Base-by-base conservation (phyloP, 805 yeast genomes). In the Wickerhamomyces rabaulensis region DNA sequence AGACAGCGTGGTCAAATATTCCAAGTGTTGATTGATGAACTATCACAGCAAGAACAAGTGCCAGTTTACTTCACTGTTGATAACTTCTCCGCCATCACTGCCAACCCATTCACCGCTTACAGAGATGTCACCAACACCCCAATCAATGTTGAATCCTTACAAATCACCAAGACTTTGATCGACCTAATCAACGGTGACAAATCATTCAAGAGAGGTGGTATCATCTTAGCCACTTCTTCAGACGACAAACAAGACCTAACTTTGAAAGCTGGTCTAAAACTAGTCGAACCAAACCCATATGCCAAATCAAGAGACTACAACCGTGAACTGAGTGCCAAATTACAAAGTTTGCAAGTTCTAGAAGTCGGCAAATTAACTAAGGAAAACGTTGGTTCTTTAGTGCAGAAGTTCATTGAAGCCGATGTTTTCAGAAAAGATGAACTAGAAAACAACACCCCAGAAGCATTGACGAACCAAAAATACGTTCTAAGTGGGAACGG, bases 61-160 rank as follows among this genome's bases (percentile, higher is more conserved):
- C 91, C 92, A 6, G 83, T 84, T 9, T 69, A 78, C 43, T 70
- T 88, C 39, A 74, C 95, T 3, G 73, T 89, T 39, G 97, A 90
- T 63, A 82, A 86, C 59, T 74, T 88, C 59, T 81, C 87, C 49
- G 79, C 82, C 3, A 65, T 87, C 47, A 62, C 80, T 12, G 75
- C 80, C 35, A 57, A 66, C 26, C 73, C 85, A 7, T 64, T 65
- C 44, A 78, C 95, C 9, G 72, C 67, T 37, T 88, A 90, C 67
- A 75, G 77, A 55, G 75, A 82, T 58, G 64, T 74, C 1, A 69
- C 78, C 21, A 80, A 81, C 66, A 62, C 68, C 37, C 74, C 74
- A 9, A 75, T 90, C 46, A 79, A 79, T 54, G 72, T 82, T 49
- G 70, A 73, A 20, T 76, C 83, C 25, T 73, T 90, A 40, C 90